Evolutionary conservation across 192 early-diverging fungal genomes (phyloP).

Genomic region (Coemansia sp.): DNA sequence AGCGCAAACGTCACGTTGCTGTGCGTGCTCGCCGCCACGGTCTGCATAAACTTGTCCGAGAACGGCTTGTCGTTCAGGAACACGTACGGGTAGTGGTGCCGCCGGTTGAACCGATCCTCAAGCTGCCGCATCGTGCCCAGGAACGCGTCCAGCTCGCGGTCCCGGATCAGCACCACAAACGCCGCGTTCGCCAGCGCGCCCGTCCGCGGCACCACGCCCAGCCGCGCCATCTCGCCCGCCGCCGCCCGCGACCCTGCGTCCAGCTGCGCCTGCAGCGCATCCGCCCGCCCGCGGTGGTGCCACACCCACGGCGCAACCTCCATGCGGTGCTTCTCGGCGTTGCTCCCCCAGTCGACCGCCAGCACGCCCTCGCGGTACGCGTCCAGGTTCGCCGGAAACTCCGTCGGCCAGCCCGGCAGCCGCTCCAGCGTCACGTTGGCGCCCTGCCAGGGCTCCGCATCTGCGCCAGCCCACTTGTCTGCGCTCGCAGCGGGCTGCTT

Average conservation of each 20-base stretch:
- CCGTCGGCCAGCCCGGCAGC: slow-evolving; percentile 36
- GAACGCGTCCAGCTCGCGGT: slow-evolving; percentile 55
- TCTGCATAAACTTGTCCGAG: slow-evolving; percentile 52
- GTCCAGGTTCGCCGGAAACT: slow-evolving; percentile 30
- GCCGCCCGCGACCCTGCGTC: neutral
- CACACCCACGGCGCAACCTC: slow-evolving; percentile 55
- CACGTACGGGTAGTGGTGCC: slow-evolving; percentile 69
- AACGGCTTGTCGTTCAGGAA: slow-evolving; percentile 70
- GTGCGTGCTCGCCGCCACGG: slow-evolving; percentile 44
- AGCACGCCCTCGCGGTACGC: slow-evolving; percentile 25
- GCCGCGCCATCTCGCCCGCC: slow-evolving; percentile 9
- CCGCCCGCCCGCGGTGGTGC: slow-evolving; percentile 45
- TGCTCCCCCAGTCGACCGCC: slow-evolving; percentile 13
- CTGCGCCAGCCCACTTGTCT: neutral
- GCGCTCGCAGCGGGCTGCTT: neutral
- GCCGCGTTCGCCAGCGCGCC: slow-evolving; percentile 21
- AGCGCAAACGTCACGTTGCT: slow-evolving; percentile 59
- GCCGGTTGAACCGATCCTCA: slow-evolving; percentile 65
- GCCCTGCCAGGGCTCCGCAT: neutral
- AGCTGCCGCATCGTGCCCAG: slow-evolving; percentile 54
- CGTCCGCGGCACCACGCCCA: slow-evolving; percentile 11
- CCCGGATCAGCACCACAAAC: slow-evolving; percentile 59
- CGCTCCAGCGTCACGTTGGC: slow-evolving; percentile 14
- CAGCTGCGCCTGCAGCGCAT: slow-evolving; percentile 6
- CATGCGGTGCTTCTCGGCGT: slow-evolving; percentile 16